phyloP scores from a whole-genome alignment of 176 grass and related monocot genomes.

The Cenchrus americanus region DNA sequence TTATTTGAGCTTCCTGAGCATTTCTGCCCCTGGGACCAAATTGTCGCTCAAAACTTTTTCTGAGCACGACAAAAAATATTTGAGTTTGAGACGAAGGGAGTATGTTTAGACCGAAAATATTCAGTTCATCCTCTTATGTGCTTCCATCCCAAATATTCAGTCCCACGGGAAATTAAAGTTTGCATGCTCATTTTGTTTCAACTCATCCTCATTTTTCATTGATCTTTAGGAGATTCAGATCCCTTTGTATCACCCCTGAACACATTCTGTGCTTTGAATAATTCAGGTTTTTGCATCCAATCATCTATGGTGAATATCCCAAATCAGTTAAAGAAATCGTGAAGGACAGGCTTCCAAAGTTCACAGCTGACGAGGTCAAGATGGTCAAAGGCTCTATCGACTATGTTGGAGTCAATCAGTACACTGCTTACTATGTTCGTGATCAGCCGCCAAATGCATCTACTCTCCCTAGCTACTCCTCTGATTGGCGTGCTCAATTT shows the following conservation, averaged over 20 bases:
- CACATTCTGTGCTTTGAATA: not conserved
- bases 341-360: constrained; percentile 65
- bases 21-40: not conserved
- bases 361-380: constrained; percentile 48
- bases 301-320: constrained; percentile 67
- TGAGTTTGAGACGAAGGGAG: too few relatives aligned
- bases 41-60: too few relatives aligned
- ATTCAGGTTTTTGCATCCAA: constrained; percentile 68
- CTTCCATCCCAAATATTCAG: constrained; percentile 2
- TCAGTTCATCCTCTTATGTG: constrained; percentile 5
- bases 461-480: constrained; percentile 40
- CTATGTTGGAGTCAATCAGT: constrained; percentile 65
- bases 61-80: too few relatives aligned
- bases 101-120: not conserved
- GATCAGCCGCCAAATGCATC: constrained; percentile 34
- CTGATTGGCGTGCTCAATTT: constrained; percentile 61
- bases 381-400: constrained; percentile 64
- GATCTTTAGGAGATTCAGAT: not conserved
- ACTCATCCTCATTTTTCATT: not conserved
- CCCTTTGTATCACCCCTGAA: not conserved
- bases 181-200: not conserved
- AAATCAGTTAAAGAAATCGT: constrained; percentile 59
- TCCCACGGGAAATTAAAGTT: not conserved
- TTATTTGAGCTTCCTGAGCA: not conserved
- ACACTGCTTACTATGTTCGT: constrained; percentile 63